phyloP scores from a whole-genome alignment of 805 yeast genomes.

The Starmerella apicola region DNA sequence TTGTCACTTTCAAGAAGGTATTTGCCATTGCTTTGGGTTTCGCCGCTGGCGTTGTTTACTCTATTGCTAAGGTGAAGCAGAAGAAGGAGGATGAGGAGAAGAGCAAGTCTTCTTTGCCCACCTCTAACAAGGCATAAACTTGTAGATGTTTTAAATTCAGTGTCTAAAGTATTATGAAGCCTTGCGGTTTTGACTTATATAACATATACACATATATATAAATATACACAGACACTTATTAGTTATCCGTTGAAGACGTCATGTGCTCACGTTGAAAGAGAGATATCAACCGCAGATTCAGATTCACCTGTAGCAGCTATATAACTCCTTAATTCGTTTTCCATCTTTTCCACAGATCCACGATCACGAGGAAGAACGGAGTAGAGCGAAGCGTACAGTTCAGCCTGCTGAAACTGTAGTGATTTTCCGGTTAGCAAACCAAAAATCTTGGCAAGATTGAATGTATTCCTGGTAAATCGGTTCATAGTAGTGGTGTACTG shows the following conservation, averaged over 20 bases:
- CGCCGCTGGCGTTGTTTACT: slow-evolving; percentile 88
- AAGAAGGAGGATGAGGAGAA: slow-evolving; percentile 30
- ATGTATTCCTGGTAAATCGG: slow-evolving; percentile 3
- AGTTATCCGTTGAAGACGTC: no score
- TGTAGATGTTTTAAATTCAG: no score
- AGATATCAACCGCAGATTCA: no score
- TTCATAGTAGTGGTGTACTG: slow-evolving; percentile 30
- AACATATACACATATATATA: no score
- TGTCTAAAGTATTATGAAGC: no score
- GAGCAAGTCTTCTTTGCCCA: slow-evolving; percentile 20
- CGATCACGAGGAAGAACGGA: slow-evolving; percentile 39
- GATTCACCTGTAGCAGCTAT: no score
- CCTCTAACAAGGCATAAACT: background rate
- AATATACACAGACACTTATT: no score
- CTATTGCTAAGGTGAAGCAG: slow-evolving; percentile 90
- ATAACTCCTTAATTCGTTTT: no score
- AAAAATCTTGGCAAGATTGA: slow-evolving; percentile 27
- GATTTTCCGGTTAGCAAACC: slow-evolving; percentile 38
- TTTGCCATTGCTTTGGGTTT: slow-evolving; percentile 88
- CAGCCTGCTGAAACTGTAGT: slow-evolving; percentile 36
- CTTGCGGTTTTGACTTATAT: no score
- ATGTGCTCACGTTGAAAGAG: no score
- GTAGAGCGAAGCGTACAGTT: slow-evolving; percentile 40
- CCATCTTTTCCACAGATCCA: slow-evolving; percentile 20
- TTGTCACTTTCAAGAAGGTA: slow-evolving; percentile 83